Base-by-base conservation (phyloP, 2,329 filamentous ascomycete genomes). In the Exutisphaerella laricina region DNA sequence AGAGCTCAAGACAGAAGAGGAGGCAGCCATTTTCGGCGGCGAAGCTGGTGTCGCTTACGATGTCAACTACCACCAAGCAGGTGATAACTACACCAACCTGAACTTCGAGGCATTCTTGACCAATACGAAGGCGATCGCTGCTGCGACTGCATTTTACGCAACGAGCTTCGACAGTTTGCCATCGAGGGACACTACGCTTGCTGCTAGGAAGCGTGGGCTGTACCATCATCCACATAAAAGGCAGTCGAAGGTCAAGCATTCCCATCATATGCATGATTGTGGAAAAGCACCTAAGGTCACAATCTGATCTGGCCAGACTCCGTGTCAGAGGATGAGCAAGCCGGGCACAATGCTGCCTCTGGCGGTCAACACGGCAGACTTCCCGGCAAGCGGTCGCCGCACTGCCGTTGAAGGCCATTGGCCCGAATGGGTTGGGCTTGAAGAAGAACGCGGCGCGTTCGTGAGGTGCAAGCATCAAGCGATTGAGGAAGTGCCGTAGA, bases 1-100 rank as follows among this genome's bases (percentile, higher is more conserved):
- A 64, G 82, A 77, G 9, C 63, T 85, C 66, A 89, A 88, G 76
- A 87, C 83, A 0, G 66, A 73, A 37, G 72, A 79, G 23, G 82
- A 89, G 59, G 75, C 66, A 2, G 69, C 67, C 29, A 66, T 79
- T 65, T 90, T 88, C 60, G 85, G 85, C n/a, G 85, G 85, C 26
- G 69, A 72, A 48, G 81, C 79, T 1, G 84, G 73, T 29, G 64
- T 70, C n/a, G 62, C 68, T 23, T 43, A 40, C 32, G 40, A 34
- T 35, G 59, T 63, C 13, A 77, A 78, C 60, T 80, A 80, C 60
- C 77, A 81, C 54, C 61, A 65, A 26, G 65, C 65, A 2, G 69
- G 70, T 5, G 77, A 80, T 50, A 71, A 71, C 39, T 59, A 75
- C 25, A 67, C 63, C 39, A 80, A 81, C 57, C 57, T 80, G 32